Percentiles rank a stretch among this genome's conserved stretches.
Evolutionary conservation across 441 rosid species (phyloP).

Genomic region (Arabidopsis lyrata): DNA sequence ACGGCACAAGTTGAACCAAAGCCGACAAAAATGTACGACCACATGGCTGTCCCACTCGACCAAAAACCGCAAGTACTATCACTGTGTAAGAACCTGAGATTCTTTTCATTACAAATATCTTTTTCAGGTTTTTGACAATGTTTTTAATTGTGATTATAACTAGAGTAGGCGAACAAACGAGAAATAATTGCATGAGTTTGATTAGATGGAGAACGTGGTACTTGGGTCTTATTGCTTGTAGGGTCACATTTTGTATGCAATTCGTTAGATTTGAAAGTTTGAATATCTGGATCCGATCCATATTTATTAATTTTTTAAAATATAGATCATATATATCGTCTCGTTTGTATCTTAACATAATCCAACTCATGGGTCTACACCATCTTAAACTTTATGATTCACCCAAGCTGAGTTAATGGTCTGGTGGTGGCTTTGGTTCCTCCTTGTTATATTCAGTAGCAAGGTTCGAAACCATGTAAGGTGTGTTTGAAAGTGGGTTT

Average conservation of each 20-base stretch:
- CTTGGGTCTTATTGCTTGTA: slow-evolving; percentile 24
- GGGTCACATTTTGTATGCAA: slow-evolving; percentile 14
- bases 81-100: slow-evolving; percentile 23
- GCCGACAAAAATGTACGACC: slow-evolving; percentile 70
- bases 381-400: slow-evolving; percentile 5
- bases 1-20: slow-evolving; percentile 78
- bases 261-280: not conserved
- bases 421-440: not conserved
- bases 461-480: not conserved
- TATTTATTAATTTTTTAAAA: not conserved
- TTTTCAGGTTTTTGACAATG: not conserved
- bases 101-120: not conserved
- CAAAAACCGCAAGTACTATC: not conserved
- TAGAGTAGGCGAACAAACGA: not conserved
- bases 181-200: slow-evolving; percentile 29
- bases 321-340: not conserved
- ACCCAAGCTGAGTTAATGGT: not conserved
- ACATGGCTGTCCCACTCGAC: slow-evolving; percentile 48
- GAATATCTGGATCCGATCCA: not conserved
- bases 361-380: slow-evolving; percentile 13
- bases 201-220: slow-evolving; percentile 38
- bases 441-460: not conserved
- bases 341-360: not conserved
- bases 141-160: not conserved
- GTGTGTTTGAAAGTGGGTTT: not conserved